phyloP scores from a whole-genome alignment of 1,284 basidiomycete genomes.

The Fomitiporia mediterranea region DNA sequence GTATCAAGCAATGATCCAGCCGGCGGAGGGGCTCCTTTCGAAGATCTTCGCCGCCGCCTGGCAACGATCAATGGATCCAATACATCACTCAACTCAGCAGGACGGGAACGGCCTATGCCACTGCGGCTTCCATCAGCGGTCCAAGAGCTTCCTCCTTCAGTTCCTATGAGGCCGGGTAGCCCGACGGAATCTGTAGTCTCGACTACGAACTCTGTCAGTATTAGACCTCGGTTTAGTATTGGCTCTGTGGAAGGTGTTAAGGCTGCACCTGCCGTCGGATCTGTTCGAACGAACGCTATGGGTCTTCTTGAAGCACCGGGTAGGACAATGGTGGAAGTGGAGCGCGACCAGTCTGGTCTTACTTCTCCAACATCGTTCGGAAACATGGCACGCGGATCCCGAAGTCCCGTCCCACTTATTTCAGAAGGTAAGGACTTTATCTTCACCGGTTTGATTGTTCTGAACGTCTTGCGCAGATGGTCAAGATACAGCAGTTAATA shows the following conservation, averaged over 20 bases:
- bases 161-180: slow-evolving; percentile 49
- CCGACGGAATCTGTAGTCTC: slow-evolving; percentile 72
- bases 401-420: slow-evolving; percentile 38
- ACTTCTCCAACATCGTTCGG: slow-evolving; percentile 63
- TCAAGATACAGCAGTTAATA: slow-evolving; percentile 81
- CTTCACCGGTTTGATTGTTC: slow-evolving; percentile 9
- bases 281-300: slow-evolving; percentile 70
- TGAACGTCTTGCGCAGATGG: slow-evolving; percentile 51
- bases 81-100: slow-evolving; percentile 49
- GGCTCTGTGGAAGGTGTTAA: slow-evolving; percentile 71
- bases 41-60: slow-evolving; percentile 68
- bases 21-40: slow-evolving; percentile 47
- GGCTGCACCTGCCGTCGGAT: slow-evolving; percentile 79
- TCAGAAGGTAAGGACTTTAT: slow-evolving; percentile 10
- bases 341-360: slow-evolving; percentile 62
- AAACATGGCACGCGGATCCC: slow-evolving; percentile 44
- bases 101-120: slow-evolving; percentile 38
- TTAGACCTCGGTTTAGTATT: slow-evolving; percentile 59
- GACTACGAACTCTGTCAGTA: slow-evolving; percentile 55
- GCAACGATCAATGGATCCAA: slow-evolving; percentile 65
- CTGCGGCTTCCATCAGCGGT: slow-evolving; percentile 29
- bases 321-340: slow-evolving; percentile 55
- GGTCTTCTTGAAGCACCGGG: slow-evolving; percentile 71
- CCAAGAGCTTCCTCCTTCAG: slow-evolving; percentile 33
- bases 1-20: slow-evolving; percentile 42